Base-by-base conservation (phyloP, 2,329 filamentous ascomycete genomes). In the Herpotrichia juniperi region DNA sequence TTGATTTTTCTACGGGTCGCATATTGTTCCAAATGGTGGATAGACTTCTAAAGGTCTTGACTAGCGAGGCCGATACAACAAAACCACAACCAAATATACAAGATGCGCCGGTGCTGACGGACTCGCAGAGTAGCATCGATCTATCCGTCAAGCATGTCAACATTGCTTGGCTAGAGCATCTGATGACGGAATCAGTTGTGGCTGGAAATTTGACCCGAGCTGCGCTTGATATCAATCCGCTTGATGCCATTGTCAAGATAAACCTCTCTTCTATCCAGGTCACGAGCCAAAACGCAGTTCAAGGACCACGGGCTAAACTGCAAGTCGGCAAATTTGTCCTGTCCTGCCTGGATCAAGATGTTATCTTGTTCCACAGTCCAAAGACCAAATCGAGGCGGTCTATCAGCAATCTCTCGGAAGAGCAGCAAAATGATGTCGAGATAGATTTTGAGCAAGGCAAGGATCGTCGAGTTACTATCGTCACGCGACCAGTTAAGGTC, bases 401-500 rank as follows among this genome's bases (percentile, higher is more conserved):
- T 30, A 47, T 57, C 21, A 55, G 48, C 44, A 57, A 52, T 45
- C n/a, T 56, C n/a, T 35, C 63, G 10, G 62, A 67, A n/a, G 58
- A 66, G 12, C 53, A 65, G 16, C 62, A 56, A 4, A 56, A 62
- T 28, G 72, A 74, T 35, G 50, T 72, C 8, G 69, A 73, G 32
- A 57, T 73, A 10, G 67, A 73, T 39, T 66, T 63, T 26, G 61
- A 71, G 26, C 62, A 69, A 54, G 57, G 51, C 12, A 61, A 62
- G 22, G 68, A 72, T 16, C 63, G 59, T 10, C 66, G 70, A 7
- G 58, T 89, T 14, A 85, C 89, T 26, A 70, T 96, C 12, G 84
- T 86, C 46, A 96, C 92, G 0, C 79, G 96, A 9, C 91, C 93
- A 5, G 73, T 97, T 1, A 84, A 87, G 52, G 71, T 96, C 9